phyloP scores from a whole-genome alignment of 768 basidiomycete genomes.

The Boletus coccyginus region DNA sequence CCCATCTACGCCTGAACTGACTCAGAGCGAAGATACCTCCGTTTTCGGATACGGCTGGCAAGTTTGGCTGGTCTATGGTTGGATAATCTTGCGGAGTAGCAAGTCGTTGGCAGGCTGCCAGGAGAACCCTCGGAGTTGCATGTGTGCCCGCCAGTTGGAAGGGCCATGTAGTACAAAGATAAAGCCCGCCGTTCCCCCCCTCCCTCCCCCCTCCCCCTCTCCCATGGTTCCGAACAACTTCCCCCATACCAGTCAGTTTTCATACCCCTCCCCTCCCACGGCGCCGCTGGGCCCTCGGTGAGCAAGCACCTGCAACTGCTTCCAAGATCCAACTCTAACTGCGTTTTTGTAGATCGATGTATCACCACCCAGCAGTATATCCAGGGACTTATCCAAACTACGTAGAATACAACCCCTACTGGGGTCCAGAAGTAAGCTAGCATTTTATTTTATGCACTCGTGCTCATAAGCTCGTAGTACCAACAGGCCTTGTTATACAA shows the following conservation, averaged over 20 bases:
- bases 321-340: not conserved
- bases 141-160: constrained; percentile 7
- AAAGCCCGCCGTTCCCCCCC: too few species aligned
- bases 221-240: not conserved
- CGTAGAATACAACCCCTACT: not conserved
- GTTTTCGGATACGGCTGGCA: not conserved
- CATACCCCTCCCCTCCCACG: too few species aligned
- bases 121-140: not conserved
- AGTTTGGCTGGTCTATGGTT: not conserved
- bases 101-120: too few species aligned
- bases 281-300: too few species aligned
- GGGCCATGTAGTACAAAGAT: not conserved
- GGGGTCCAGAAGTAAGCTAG: constrained; percentile 6
- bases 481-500: not conserved
- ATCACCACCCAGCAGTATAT: not conserved
- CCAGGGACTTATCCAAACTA: too few species aligned
- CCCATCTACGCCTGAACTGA: not conserved
- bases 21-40: not conserved
- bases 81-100: not conserved
- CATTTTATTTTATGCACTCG: not conserved
- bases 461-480: constrained; percentile 2
- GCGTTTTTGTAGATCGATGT: not conserved
- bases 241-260: too few species aligned
- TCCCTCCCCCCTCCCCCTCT: too few species aligned
- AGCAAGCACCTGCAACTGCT: too few species aligned